Evolutionary conservation across 495 filamentous ascomycete species (phyloP).

Genomic region (Letharia columbiana): DNA sequence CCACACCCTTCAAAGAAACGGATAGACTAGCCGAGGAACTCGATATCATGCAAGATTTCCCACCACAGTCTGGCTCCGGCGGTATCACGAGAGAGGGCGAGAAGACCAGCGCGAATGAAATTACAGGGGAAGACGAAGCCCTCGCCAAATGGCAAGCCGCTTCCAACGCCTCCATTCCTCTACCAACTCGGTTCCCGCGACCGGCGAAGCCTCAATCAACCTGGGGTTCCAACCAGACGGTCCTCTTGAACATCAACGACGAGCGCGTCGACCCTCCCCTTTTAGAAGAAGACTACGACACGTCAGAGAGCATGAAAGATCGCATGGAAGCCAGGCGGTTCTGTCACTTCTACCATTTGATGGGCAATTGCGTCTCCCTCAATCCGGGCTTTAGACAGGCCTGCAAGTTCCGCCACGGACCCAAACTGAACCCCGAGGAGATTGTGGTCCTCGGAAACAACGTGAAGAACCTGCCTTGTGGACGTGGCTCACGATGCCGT

Average conservation of each 20-base stretch:
- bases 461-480: not conserved
- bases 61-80: not conserved
- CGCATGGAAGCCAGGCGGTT: constrained; percentile 32
- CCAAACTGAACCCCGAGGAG: not conserved
- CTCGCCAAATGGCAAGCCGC: not conserved
- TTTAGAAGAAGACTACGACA: constrained; percentile 26
- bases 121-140: not conserved
- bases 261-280: constrained; percentile 37
- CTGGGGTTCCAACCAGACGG: constrained; percentile 11
- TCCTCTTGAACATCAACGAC: constrained; percentile 37
- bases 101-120: not conserved
- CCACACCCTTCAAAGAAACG: not conserved
- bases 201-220: not conserved
- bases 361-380: not conserved
- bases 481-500: constrained; percentile 5
- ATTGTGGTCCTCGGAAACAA: not conserved
- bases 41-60: not conserved
- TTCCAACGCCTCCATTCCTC: not conserved
- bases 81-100: not conserved
- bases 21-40: not conserved
- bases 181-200: not conserved
- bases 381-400: too few species aligned
- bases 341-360: constrained; percentile 34
- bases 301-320: constrained; percentile 31
- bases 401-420: constrained; percentile 10